Percentiles rank a stretch among this genome's conserved stretches.
phyloP scores from a whole-genome alignment of 2,329 filamentous ascomycete genomes.

The Blastomyces emzantsi region DNA sequence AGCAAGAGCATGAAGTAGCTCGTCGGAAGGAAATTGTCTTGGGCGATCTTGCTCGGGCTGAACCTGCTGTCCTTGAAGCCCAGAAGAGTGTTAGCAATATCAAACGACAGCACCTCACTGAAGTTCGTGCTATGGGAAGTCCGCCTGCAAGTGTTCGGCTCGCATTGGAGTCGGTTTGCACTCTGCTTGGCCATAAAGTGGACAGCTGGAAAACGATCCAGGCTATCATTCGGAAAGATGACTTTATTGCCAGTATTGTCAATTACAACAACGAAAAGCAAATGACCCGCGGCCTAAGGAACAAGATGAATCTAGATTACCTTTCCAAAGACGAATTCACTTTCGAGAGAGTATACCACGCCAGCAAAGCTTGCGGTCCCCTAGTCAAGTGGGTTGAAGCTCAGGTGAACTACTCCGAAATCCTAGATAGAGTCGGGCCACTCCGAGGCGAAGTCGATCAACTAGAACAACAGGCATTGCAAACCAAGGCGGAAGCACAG shows the following conservation, averaged over 20 bases:
- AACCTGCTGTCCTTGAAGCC: conserved; percentile 86
- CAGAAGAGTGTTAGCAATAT: conserved; percentile 97
- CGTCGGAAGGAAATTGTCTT: conserved; percentile 74
- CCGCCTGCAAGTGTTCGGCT: conserved; percentile 85
- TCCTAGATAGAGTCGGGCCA: conserved; percentile 86
- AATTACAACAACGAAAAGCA: conserved; percentile 92
- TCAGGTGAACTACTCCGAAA: conserved; percentile 96
- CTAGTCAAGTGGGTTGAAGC: conserved; percentile 95
- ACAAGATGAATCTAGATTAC: conserved; percentile 89
- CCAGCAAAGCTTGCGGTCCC: conserved; percentile 92
- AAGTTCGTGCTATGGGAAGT: conserved; percentile 94
- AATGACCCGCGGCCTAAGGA: conserved; percentile 75
- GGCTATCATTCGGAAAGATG: conserved; percentile 77
- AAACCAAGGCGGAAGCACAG: conserved; percentile 89
- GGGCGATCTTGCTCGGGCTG: conserved; percentile 77
- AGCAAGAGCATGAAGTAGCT: conserved; percentile 82
- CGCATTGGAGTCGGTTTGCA: conserved; percentile 93
- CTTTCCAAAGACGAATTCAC: conserved; percentile 92
- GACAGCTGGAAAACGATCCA: conserved; percentile 88
- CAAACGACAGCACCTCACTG: conserved; percentile 91
- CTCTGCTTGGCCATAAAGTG: conserved; percentile 80
- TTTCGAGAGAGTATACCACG: conserved; percentile 90
- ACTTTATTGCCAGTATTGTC: conserved; percentile 97
- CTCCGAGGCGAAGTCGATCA: conserved; percentile 80
- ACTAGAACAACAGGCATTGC: conserved; percentile 77